phyloP scores from a whole-genome alignment of 495 filamentous ascomycete genomes.

The Aspergillus homomorphus region DNA sequence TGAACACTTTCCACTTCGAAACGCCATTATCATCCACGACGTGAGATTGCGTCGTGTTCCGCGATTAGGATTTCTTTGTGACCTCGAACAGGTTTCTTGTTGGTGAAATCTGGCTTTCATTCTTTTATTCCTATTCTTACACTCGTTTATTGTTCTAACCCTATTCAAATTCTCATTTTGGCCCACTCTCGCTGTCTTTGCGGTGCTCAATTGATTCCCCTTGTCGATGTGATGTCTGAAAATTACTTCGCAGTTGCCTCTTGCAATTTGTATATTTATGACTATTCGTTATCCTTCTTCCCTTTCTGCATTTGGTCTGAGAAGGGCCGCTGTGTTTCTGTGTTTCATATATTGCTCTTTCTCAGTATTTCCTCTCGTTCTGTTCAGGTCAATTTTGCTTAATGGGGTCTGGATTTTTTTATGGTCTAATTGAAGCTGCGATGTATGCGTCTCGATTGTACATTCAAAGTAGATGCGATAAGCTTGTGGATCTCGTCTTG shows the following conservation, averaged over 20 bases:
- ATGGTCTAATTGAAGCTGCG: neutral
- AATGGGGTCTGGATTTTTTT: constrained; percentile 7
- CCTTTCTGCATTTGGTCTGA: neutral
- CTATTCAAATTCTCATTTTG: neutral
- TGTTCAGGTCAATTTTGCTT: constrained; percentile 12
- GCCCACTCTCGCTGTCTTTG: neutral
- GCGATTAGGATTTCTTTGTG: too few relatives aligned
- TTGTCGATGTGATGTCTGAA: neutral
- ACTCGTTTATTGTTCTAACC: neutral
- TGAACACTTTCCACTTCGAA: neutral
- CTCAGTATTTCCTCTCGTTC: constrained; percentile 13
- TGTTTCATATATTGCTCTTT: constrained; percentile 8
- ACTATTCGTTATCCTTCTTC: neutral
- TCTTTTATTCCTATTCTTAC: neutral
- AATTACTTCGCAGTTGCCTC: neutral
- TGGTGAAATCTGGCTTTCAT: too few relatives aligned
- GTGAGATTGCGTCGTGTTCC: neutral
- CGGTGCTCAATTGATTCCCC: neutral
- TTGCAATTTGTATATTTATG: constrained; percentile 18
- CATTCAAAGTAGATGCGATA: constrained; percentile 4
- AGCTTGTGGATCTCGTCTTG: neutral
- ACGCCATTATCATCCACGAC: neutral
- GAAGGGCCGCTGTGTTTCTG: constrained; percentile 1
- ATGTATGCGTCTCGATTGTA: constrained; percentile 7
- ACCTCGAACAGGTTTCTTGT: too few relatives aligned